These are phyloP conservation scores for Pichia terricola DNA, from an alignment of 1,139 yeast genomes.

Conservation along the genomic window DNA sequence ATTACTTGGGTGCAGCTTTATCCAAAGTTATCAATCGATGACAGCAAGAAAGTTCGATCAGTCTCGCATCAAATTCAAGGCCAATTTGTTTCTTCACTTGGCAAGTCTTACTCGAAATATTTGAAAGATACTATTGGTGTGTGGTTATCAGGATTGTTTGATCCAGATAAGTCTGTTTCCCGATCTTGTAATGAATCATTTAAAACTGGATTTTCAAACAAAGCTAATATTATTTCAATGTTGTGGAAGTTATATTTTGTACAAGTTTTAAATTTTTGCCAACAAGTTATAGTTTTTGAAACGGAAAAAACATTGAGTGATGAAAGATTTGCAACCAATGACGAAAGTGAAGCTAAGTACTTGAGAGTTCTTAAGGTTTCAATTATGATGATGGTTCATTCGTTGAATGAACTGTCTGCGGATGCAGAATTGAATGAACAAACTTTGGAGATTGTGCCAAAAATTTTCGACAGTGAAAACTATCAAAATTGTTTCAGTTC, in stretches of 20 bases:
- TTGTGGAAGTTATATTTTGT: slow-evolving; percentile 52
- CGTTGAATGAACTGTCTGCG: slow-evolving; percentile 7
- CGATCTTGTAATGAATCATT: slow-evolving; percentile 40
- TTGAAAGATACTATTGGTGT: slow-evolving; percentile 63
- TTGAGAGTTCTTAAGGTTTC: slow-evolving; percentile 48
- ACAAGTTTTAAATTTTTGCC: slow-evolving; percentile 46
- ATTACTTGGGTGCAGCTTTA: slow-evolving; percentile 75
- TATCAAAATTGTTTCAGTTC: slow-evolving; percentile 35
- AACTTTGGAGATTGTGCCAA: slow-evolving; percentile 13
- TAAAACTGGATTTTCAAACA: slow-evolving; percentile 46
- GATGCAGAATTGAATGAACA: slow-evolving; percentile 18
- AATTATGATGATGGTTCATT: slow-evolving; percentile 35
- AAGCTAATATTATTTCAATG: slow-evolving; percentile 45
- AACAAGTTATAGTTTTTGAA: slow-evolving; percentile 47
- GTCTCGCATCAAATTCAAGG: slow-evolving; percentile 60
- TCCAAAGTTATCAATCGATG: slow-evolving; percentile 68
- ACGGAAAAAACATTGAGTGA: slow-evolving; percentile 61
- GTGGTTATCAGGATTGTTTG: slow-evolving; percentile 65
- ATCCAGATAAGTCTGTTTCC: slow-evolving; percentile 55
- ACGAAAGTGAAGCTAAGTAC: slow-evolving; percentile 62
- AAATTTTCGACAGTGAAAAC: slow-evolving; percentile 31
- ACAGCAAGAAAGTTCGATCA: slow-evolving; percentile 53
- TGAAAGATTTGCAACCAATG: slow-evolving; percentile 57
- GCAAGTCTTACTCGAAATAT: slow-evolving; percentile 55
- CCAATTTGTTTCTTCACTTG: slow-evolving; percentile 36